A percentile compares a stretch with the other conserved stretches of the same genome.
Evolutionary conservation across 2,329 filamentous ascomycete species (phyloP).

Genomic region (Immersiporthe knoxdaviesiana): DNA sequence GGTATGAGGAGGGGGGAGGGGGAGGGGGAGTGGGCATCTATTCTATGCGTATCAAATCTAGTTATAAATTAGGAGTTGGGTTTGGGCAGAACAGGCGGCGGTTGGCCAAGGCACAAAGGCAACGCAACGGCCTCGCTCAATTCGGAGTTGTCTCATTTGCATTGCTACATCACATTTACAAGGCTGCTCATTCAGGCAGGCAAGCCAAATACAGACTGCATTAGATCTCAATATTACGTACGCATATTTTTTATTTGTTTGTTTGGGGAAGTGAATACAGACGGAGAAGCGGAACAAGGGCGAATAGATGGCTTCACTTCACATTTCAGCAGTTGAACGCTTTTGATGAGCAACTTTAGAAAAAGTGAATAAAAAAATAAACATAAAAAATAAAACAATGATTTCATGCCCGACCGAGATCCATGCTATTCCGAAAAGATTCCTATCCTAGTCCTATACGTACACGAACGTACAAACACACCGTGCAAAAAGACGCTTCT

Average conservation of each 20-base stretch:
- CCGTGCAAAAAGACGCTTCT: slow-evolving; percentile 1
- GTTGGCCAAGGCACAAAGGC: background rate
- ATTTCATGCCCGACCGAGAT: slow-evolving; percentile 24
- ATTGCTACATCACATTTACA: background rate
- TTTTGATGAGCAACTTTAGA: too few species aligned
- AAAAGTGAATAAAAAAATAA: too few species aligned
- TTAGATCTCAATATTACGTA: background rate
- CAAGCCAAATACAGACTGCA: background rate
- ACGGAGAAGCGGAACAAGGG: too few species aligned
- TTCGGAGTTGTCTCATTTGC: background rate
- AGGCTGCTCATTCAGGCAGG: background rate
- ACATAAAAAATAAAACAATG: too few species aligned
- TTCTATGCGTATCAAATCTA: background rate
- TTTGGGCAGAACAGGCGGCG: background rate
- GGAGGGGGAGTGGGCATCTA: too few species aligned
- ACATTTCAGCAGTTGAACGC: background rate
- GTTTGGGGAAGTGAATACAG: background rate
- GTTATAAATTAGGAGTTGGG: background rate
- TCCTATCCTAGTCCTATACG: slow-evolving; percentile 24
- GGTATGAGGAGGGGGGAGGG: background rate
- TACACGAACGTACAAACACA: slow-evolving; percentile 21
- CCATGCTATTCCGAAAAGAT: slow-evolving; percentile 20
- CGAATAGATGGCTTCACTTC: background rate
- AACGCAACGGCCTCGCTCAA: background rate
- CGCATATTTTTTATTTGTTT: background rate